These are phyloP conservation scores for Leishmania mexicana DNA, from an alignment of 208 protist species.

Conservation along the genomic window DNA sequence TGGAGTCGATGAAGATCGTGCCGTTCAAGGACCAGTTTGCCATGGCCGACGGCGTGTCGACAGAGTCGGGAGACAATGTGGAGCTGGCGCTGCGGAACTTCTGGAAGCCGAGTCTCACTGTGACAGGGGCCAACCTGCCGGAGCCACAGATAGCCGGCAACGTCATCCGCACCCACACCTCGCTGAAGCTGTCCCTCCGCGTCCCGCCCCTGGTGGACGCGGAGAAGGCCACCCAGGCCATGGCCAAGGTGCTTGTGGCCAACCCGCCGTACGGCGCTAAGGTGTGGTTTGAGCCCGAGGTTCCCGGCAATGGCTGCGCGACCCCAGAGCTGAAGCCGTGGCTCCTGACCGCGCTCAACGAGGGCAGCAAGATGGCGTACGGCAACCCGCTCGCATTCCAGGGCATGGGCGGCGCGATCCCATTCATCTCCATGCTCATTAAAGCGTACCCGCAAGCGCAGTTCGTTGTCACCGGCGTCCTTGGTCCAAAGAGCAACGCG, in stretches of 20 bases:
- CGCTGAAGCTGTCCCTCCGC: slow-evolving; percentile 93
- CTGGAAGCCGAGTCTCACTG: slow-evolving; percentile 93
- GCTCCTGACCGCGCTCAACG: slow-evolving; percentile 76
- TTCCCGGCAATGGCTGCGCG: slow-evolving; percentile 77
- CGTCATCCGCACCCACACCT: slow-evolving; percentile 89
- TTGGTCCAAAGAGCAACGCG: slow-evolving; percentile 92
- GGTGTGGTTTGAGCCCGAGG: slow-evolving; percentile 80
- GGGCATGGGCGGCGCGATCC: slow-evolving; percentile 93
- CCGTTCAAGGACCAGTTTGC: slow-evolving; percentile 74
- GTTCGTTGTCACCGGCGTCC: slow-evolving; percentile 94
- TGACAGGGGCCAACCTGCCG: slow-evolving; percentile 93
- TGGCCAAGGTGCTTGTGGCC: slow-evolving; percentile 76
- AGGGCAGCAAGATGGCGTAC: slow-evolving; percentile 84
- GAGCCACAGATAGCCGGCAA: slow-evolving; percentile 86
- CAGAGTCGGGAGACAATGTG: slow-evolving; percentile 61
- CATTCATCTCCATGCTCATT: slow-evolving; percentile 95
- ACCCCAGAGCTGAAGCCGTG: slow-evolving; percentile 83
- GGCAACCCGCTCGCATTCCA: slow-evolving; percentile 72
- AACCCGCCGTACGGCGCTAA: slow-evolving; percentile 93
- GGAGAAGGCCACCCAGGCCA: slow-evolving; percentile 38
- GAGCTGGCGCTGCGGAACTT: slow-evolving; percentile 89
- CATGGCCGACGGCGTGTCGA: slow-evolving; percentile 36
- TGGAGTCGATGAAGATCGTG: slow-evolving; percentile 66
- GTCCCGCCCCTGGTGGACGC: slow-evolving; percentile 87
- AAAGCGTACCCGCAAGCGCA: slow-evolving; percentile 91